Evolutionary conservation across 1,284 basidiomycete species (phyloP).

Genomic region (Albatrellus sp.): DNA sequence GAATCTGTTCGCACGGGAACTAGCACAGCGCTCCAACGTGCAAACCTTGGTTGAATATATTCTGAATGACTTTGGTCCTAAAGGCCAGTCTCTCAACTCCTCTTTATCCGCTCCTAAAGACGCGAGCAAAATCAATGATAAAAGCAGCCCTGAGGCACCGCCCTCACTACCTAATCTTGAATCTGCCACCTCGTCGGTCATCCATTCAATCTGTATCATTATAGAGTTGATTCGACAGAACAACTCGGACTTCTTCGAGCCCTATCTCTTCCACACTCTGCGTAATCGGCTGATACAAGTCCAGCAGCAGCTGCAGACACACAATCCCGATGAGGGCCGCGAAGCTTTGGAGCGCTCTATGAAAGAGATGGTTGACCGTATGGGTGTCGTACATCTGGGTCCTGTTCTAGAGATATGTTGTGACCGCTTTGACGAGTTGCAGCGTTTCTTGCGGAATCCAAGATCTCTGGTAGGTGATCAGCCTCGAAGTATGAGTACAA

Average conservation of each 20-base stretch:
- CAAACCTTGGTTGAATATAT: slow-evolving; percentile 72
- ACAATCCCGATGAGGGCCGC: slow-evolving; percentile 47
- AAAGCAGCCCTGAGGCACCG: slow-evolving; percentile 6
- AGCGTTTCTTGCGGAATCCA: slow-evolving; percentile 61
- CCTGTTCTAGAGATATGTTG: slow-evolving; percentile 73
- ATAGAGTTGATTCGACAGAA: slow-evolving; percentile 98
- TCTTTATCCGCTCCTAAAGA: neutral
- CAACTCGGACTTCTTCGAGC: slow-evolving; percentile 98
- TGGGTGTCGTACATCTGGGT: slow-evolving; percentile 92
- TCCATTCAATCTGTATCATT: slow-evolving; percentile 81
- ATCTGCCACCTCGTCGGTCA: slow-evolving; percentile 78
- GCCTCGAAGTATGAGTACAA: neutral
- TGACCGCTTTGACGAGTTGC: slow-evolving; percentile 60
- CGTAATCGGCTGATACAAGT: slow-evolving; percentile 83
- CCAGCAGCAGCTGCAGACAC: slow-evolving; percentile 50
- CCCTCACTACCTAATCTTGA: slow-evolving; percentile 50
- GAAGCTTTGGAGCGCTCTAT: slow-evolving; percentile 71
- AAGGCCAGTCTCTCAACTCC: slow-evolving; percentile 9
- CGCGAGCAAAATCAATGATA: neutral
- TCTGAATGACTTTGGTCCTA: slow-evolving; percentile 50
- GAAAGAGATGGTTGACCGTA: slow-evolving; percentile 77
- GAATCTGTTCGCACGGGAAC: slow-evolving; percentile 82
- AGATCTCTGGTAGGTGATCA: slow-evolving; percentile 52
- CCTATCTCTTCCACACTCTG: slow-evolving; percentile 92
- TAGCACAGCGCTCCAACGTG: slow-evolving; percentile 72